A percentile compares a stretch with the other conserved stretches of the same genome.
Conservation (phyloP, 1,284 basidiomycete species). For the Cutaneotrichosporon dermatis region DNA sequence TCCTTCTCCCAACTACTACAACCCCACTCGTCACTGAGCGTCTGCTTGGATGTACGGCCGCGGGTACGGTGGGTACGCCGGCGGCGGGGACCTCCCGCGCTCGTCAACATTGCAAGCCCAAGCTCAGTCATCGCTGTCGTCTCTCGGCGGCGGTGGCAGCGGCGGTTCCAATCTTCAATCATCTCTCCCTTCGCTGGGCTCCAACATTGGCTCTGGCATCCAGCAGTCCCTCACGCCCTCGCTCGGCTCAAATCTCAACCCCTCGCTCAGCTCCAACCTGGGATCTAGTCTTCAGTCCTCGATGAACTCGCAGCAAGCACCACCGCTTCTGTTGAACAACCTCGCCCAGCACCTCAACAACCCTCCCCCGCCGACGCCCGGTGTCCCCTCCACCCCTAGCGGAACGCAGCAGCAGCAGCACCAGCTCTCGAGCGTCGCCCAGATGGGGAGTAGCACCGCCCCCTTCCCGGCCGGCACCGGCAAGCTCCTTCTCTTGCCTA, state of each 20-base stretch:
- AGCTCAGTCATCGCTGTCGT: constrained; percentile 5
- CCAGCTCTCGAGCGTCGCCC: constrained; percentile 1
- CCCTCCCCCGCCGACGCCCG: constrained; percentile 29
- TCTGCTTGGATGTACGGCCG: constrained; percentile 15
- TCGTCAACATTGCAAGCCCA: constrained; percentile 14
- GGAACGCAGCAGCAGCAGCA: neutral
- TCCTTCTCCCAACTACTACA: neutral
- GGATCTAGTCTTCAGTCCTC: neutral
- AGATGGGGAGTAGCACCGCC: constrained; percentile 4
- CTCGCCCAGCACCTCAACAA: constrained; percentile 50
- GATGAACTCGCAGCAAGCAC: constrained; percentile 10
- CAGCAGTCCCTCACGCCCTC: too few relatives aligned
- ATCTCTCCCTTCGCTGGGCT: neutral
- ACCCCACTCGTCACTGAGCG: neutral
- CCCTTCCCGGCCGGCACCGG: constrained; percentile 24
- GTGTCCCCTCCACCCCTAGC: neutral
- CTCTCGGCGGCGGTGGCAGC: neutral
- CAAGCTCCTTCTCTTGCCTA: constrained; percentile 45
- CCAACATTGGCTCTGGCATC: too few relatives aligned
- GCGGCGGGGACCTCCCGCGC: constrained; percentile 16
- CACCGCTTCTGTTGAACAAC: constrained; percentile 44
- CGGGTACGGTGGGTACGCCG: constrained; percentile 13
- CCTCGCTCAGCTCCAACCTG: too few relatives aligned
- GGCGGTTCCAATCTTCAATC: neutral
- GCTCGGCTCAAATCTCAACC: too few relatives aligned